Conservation (phyloP, 2,329 filamentous ascomycete genomes). For the Pseudogymnoascus destructans region DNA sequence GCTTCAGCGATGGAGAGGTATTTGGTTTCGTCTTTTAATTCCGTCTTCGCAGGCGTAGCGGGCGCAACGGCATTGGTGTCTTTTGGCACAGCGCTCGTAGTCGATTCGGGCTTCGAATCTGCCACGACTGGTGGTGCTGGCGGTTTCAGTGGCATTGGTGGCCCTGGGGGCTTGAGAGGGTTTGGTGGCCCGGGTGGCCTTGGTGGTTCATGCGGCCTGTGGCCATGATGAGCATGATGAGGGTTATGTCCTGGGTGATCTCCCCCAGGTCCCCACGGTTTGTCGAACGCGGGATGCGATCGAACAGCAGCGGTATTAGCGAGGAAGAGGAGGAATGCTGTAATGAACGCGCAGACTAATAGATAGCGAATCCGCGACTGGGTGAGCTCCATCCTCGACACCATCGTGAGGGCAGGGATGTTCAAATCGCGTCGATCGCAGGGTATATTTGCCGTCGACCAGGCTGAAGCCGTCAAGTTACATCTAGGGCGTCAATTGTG, state of each 20-base stretch:
- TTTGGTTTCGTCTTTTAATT: slow-evolving; percentile 9
- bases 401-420: neutral
- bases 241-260: neutral
- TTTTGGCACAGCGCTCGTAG: neutral
- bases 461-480: neutral
- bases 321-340: slow-evolving; percentile 1
- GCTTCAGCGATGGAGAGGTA: slow-evolving; percentile 7
- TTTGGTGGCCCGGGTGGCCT: neutral
- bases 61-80: neutral
- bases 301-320: neutral
- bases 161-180: neutral
- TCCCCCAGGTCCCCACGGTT: neutral
- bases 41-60: neutral
- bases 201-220: neutral
- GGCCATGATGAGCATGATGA: neutral
- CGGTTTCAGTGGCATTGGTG: neutral
- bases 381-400: slow-evolving; percentile 1
- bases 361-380: neutral
- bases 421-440: neutral
- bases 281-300: neutral
- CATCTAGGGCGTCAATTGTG: neutral
- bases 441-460: neutral
- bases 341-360: neutral
- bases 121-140: neutral
- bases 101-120: neutral